Evolutionary conservation across 2,329 filamentous ascomycete genomes (phyloP).

Genomic region (Cercospora sp.): DNA sequence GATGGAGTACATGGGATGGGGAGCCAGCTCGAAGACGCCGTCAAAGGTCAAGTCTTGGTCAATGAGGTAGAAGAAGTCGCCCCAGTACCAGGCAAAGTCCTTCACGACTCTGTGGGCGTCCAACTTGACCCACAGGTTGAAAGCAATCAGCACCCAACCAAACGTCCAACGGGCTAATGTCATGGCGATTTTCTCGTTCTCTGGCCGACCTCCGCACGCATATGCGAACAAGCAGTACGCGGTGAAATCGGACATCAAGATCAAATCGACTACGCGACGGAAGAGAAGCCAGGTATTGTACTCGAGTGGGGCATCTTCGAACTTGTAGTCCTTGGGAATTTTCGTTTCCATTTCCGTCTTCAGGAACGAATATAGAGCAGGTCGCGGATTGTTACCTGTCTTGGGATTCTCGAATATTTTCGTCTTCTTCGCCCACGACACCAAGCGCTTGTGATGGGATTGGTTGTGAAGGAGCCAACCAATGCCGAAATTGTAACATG

Average conservation of each 20-base stretch:
- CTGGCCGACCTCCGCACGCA: constrained; percentile 76
- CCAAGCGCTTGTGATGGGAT: constrained; percentile 82
- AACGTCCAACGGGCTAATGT: constrained; percentile 73
- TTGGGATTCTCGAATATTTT: constrained; percentile 82
- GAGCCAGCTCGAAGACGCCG: constrained; percentile 97
- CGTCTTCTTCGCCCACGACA: constrained; percentile 83
- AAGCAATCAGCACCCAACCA: constrained; percentile 77
- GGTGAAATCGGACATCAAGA: constrained; percentile 97
- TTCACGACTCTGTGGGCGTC: constrained; percentile 98
- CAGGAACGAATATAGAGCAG: constrained; percentile 77
- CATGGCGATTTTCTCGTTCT: constrained; percentile 68
- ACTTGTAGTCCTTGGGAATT: constrained; percentile 89
- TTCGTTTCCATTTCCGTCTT: constrained; percentile 92
- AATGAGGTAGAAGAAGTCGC: constrained; percentile 97
- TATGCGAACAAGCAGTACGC: constrained; percentile 96
- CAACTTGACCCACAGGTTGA: constrained; percentile 98
- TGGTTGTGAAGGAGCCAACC: constrained; percentile 85
- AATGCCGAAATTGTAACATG: constrained; percentile 90
- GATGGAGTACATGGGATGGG: constrained; percentile 98
- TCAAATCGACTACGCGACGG: constrained; percentile 90
- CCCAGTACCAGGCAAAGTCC: constrained; percentile 99
- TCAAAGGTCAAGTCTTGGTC: constrained; percentile 98
- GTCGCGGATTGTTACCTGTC: constrained; percentile 78
- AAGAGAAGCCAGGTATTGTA: constrained; percentile 99
- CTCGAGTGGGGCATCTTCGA: constrained; percentile 89